phyloP scores from a whole-genome alignment of 768 basidiomycete species.

The Russula griseocarnosa region DNA sequence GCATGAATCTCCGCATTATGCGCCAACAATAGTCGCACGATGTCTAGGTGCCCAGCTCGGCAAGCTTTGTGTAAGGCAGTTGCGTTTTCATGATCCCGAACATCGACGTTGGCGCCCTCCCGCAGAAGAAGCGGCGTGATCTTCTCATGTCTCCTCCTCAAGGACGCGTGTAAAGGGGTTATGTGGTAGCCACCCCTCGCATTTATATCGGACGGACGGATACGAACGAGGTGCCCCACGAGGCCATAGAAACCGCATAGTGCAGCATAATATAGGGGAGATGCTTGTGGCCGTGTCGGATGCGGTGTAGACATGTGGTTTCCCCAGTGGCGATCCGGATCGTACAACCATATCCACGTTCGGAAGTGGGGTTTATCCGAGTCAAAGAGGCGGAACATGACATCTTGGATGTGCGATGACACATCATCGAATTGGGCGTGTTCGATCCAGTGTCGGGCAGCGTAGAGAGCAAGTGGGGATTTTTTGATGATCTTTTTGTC shows the following conservation, averaged over 20 bases:
- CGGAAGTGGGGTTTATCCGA: not conserved
- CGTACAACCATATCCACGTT: constrained; percentile 13
- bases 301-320: not conserved
- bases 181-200: not conserved
- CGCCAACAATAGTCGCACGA: not conserved
- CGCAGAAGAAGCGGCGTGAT: not conserved
- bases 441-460: constrained; percentile 11
- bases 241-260: not conserved
- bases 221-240: not conserved
- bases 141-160: not conserved
- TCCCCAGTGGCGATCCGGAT: constrained; percentile 1
- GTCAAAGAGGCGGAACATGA: constrained; percentile 4
- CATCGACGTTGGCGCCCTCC: not conserved
- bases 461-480: constrained; percentile 6
- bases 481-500: not conserved
- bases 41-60: not conserved
- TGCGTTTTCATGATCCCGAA: not conserved
- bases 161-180: not conserved
- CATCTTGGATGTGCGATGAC: not conserved
- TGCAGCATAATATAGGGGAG: constrained; percentile 7
- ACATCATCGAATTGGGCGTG: not conserved
- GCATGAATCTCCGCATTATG: not conserved
- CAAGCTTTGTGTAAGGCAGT: constrained; percentile 2
- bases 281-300: not conserved
- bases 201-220: not conserved